Conservation (phyloP, 371 early-diverging fungal genomes). For the Mortierella sp. region DNA sequence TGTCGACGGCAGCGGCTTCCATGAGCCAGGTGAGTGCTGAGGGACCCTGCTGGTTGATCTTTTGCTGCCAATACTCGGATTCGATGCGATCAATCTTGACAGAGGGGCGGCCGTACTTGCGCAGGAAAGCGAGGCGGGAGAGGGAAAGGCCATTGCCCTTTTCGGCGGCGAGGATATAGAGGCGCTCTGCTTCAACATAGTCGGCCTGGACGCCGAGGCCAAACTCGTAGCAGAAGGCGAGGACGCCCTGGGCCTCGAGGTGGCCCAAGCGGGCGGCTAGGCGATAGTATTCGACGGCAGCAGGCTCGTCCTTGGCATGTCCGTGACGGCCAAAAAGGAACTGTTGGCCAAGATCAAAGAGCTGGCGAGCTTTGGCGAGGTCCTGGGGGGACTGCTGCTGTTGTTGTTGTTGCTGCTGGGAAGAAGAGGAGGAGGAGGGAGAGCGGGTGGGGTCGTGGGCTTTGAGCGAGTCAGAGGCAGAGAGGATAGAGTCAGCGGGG, state of each 20-base stretch:
- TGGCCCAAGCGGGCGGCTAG: constrained; percentile 57
- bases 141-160: constrained; percentile 67
- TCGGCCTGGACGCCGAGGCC: constrained; percentile 70
- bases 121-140: constrained; percentile 75
- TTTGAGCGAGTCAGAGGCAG: constrained; percentile 5
- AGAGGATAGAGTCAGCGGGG: constrained; percentile 16
- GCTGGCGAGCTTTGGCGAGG: constrained; percentile 25
- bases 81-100: constrained; percentile 78
- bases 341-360: constrained; percentile 59
- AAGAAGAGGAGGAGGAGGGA: neutral
- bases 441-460: constrained; percentile 1
- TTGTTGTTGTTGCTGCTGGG: too few relatives aligned
- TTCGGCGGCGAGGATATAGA: constrained; percentile 69
- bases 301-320: constrained; percentile 53
- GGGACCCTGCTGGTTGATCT: constrained; percentile 55
- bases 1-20: constrained; percentile 61
- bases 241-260: constrained; percentile 60
- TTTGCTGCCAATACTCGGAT: constrained; percentile 71
- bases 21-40: constrained; percentile 64
- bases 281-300: constrained; percentile 59
- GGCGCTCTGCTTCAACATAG: constrained; percentile 66
- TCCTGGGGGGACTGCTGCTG: constrained; percentile 29
- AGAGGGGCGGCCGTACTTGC: constrained; percentile 80
- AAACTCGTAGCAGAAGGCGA: constrained; percentile 83
- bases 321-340: constrained; percentile 69